Evolutionary conservation across 2,329 filamentous ascomycete species (phyloP).

Genomic region (Cyphellophora attinorum): DNA sequence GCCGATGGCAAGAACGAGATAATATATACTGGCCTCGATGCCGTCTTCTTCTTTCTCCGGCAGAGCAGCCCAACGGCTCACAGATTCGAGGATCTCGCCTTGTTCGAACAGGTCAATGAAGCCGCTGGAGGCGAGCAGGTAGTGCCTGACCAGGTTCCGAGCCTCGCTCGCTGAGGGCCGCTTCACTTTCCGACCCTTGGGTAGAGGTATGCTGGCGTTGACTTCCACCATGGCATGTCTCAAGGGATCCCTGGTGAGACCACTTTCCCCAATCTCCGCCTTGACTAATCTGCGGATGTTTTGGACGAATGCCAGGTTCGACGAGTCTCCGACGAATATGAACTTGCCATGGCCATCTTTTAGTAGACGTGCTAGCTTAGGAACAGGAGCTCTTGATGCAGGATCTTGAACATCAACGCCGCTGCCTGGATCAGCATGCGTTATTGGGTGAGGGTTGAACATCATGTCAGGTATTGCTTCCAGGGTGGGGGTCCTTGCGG

Average conservation of each 20-base stretch:
- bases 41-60: slow-evolving; percentile 1
- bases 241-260: slow-evolving; percentile 30
- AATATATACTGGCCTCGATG: slow-evolving; percentile 36
- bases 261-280: slow-evolving; percentile 32
- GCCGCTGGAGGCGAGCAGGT: slow-evolving; percentile 37
- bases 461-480: neutral
- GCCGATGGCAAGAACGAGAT: slow-evolving; percentile 42
- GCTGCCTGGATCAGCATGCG: neutral
- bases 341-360: slow-evolving; percentile 44
- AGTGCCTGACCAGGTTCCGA: slow-evolving; percentile 31
- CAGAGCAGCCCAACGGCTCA: slow-evolving; percentile 26
- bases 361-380: slow-evolving; percentile 36
- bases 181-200: slow-evolving; percentile 9
- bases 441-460: slow-evolving; percentile 5
- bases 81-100: slow-evolving; percentile 31
- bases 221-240: slow-evolving; percentile 32
- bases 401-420: slow-evolving; percentile 2
- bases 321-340: slow-evolving; percentile 46
- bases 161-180: slow-evolving; percentile 30
- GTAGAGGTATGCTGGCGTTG: slow-evolving; percentile 9
- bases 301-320: slow-evolving; percentile 43
- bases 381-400: slow-evolving; percentile 25
- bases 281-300: slow-evolving; percentile 42
- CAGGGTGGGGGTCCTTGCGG: slow-evolving; percentile 9
- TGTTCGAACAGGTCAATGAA: slow-evolving; percentile 40